Evolutionary conservation across 164 flowering plant species (phyloP).

Genomic region (Magnolia kwangsiensis): DNA sequence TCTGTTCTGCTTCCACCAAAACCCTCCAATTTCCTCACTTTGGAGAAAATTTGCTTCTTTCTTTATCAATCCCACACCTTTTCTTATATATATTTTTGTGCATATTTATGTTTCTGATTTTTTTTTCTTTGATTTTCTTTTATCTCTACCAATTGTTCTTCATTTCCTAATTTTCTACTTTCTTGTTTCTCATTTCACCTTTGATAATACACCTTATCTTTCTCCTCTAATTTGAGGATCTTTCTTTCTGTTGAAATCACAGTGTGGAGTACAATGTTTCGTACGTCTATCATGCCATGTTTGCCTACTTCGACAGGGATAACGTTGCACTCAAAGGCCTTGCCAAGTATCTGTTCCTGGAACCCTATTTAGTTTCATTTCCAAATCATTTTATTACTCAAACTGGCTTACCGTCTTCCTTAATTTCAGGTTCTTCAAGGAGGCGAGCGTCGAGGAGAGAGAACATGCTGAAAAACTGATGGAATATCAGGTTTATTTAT

Average conservation of each 20-base stretch:
- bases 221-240: background rate
- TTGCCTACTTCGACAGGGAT: conserved; percentile 93
- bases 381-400: background rate
- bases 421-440: conserved; percentile 78
- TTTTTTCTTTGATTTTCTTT: background rate
- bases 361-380: background rate
- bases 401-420: background rate
- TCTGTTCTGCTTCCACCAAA: too few relatives aligned
- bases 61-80: background rate
- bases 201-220: background rate
- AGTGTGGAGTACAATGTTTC: conserved; percentile 97
- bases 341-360: conserved; percentile 53
- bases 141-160: background rate
- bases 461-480: conserved; percentile 88
- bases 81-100: background rate
- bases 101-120: background rate
- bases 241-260: conserved; percentile 15
- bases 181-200: background rate
- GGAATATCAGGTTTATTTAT: conserved; percentile 81
- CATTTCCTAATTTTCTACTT: background rate
- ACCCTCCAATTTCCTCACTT: too few relatives aligned
- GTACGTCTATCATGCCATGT: conserved; percentile 87
- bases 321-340: conserved; percentile 89
- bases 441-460: conserved; percentile 81
- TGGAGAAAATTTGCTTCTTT: too few relatives aligned